These are phyloP conservation scores for Plasmopara muralis DNA, from an alignment of 352 stramenopile genomes.

Conservation along the genomic window DNA sequence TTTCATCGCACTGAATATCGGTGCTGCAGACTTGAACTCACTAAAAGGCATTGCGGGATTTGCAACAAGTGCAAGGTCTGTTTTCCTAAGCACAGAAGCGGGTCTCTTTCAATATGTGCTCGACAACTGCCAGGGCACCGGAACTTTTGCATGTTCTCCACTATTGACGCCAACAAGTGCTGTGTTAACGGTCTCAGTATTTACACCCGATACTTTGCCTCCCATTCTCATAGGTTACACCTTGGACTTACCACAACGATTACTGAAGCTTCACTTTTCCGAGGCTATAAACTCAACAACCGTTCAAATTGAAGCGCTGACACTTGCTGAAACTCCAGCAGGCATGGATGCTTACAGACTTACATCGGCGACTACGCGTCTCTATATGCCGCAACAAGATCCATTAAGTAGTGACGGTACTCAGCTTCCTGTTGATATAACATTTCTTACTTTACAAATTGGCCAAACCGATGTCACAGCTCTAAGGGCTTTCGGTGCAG, in stretches of 20 bases:
- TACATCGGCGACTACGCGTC: slow-evolving; percentile 25
- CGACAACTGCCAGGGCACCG: slow-evolving; percentile 33
- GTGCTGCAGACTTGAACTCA: slow-evolving; percentile 33
- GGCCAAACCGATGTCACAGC: slow-evolving; percentile 29
- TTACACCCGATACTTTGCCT: slow-evolving; percentile 36
- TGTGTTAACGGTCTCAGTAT: slow-evolving; percentile 28
- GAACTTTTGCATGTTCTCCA: slow-evolving; percentile 26
- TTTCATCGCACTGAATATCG: slow-evolving; percentile 38
- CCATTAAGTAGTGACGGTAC: slow-evolving; percentile 43
- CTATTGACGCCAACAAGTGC: slow-evolving; percentile 10
- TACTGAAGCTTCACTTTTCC: slow-evolving; percentile 66
- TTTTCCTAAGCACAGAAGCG: slow-evolving; percentile 2
- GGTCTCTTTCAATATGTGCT: slow-evolving; percentile 47
- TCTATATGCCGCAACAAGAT: slow-evolving; percentile 47
- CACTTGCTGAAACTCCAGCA: slow-evolving; percentile 34
- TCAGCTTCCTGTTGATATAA: slow-evolving; percentile 47
- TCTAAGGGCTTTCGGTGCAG: slow-evolving; percentile 34
- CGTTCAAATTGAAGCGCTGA: slow-evolving; percentile 29
- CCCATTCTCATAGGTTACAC: slow-evolving; percentile 51
- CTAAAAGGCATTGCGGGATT: slow-evolving; percentile 35
- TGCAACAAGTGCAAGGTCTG: slow-evolving; percentile 15
- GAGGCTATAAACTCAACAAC: slow-evolving; percentile 45
- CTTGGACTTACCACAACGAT: slow-evolving; percentile 39
- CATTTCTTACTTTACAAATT: slow-evolving; percentile 55
- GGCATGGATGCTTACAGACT: slow-evolving; percentile 33